Base-by-base conservation (phyloP, 2,329 filamentous ascomycete genomes). In the Cladophialophora bantiana region DNA sequence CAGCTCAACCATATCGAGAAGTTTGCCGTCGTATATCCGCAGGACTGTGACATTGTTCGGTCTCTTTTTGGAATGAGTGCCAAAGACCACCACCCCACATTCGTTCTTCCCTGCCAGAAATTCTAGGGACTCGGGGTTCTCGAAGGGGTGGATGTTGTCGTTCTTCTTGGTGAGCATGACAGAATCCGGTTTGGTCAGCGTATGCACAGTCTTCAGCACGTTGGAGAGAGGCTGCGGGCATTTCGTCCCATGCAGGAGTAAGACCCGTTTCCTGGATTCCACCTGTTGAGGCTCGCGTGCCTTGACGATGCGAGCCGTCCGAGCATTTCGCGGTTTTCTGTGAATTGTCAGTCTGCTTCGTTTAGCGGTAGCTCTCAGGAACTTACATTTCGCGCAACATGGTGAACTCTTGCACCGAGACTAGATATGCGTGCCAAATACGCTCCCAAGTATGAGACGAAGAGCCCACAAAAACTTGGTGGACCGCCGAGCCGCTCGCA, bases 101-200 rank as follows among this genome's bases (percentile, higher is more conserved):
- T 99, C 95, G 81, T 99, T 99, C 84, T 98, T 99, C 77, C 94
- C 89, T 70, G 90, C 90, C 83, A 99, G 94, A 83, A 99, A 99
- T 81, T 97, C 93, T 72, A 98, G 86, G 61, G 91, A 94, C 34
- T 90, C 84, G 70, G 91, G 83, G 78, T 96, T 93, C 79, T 97
- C 94, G 79, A 99, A 99, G 1, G 95, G 95, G 79, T 95, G 93
- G 74, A 97, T 90, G 73, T 81, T 81, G 68, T 89, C 85, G 80
- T 99, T 99, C 84, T 98, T 98, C 86, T 98, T 99, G 80, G 89
- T 92, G 83, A 99, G 97, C 73, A 94, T 93, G 79, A 96, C 90
- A 71, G 90, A 89, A 68, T 94, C 85, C 2, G 94, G 93, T 75
- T 91, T 89, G 74, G 94, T 94, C 76, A 99, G 84, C 57, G 92